phyloP scores from a whole-genome alignment of 257 asterid genomes.

The Linderniella brevidens region DNA sequence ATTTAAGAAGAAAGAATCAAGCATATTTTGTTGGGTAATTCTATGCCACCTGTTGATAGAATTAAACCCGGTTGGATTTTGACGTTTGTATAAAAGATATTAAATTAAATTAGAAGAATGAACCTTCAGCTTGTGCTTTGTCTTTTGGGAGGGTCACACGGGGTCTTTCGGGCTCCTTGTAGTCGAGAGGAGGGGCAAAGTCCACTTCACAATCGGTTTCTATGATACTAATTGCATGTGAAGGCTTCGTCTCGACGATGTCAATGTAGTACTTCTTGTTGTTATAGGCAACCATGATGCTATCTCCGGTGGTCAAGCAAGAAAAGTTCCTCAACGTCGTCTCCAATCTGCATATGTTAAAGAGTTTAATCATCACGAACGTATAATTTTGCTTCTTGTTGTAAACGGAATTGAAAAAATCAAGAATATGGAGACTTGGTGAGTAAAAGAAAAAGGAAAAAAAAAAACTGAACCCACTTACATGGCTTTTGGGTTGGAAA shows the following conservation, averaged over 20 bases:
- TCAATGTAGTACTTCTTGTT: constrained; percentile 87
- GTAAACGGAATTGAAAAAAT: background rate
- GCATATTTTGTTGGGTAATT: background rate
- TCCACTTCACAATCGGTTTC: constrained; percentile 99
- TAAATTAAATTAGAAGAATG: constrained; percentile 3
- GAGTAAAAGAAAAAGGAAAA: background rate
- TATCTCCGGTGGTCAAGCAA: constrained; percentile 90
- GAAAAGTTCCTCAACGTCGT: constrained; percentile 92
- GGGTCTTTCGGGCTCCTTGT: constrained; percentile 85
- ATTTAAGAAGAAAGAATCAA: background rate
- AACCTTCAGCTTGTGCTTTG: constrained; percentile 62
- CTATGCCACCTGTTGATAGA: no score
- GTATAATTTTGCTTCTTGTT: background rate
- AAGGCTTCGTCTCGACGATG: constrained; percentile 91
- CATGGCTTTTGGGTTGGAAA: constrained; percentile 97
- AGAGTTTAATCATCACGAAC: constrained; percentile 1
- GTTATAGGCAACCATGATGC: constrained; percentile 98
- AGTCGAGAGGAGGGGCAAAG: constrained; percentile 98
- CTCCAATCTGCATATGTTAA: constrained; percentile 89
- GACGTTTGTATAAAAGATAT: background rate
- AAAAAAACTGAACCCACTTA: constrained; percentile 27
- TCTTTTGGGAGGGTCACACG: constrained; percentile 23
- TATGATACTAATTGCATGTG: constrained; percentile 74
- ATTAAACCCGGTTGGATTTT: background rate
- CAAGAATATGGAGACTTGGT: background rate